A percentile compares a stretch with the other conserved stretches of the same genome.
Evolutionary conservation across 1,139 yeast species (phyloP).

Genomic region (Debaryomyces subglobosus): DNA sequence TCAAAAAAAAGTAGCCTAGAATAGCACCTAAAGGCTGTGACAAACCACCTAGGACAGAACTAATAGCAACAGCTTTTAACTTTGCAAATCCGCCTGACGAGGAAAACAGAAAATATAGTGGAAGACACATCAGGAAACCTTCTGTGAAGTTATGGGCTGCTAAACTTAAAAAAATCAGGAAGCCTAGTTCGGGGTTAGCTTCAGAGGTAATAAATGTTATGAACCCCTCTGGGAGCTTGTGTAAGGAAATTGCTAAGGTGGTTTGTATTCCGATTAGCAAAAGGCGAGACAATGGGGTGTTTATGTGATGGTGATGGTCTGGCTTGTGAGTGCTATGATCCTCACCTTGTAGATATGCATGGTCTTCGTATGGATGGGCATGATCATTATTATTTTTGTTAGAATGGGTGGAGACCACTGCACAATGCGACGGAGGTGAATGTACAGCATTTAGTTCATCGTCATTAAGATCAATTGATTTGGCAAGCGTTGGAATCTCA

Average conservation of each 20-base stretch:
- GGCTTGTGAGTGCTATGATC: slow-evolving; percentile 22
- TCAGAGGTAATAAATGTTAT: slow-evolving; percentile 79
- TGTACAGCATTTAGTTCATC: slow-evolving; percentile 1
- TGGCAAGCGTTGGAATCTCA: slow-evolving; percentile 33
- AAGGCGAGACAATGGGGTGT: slow-evolving; percentile 74
- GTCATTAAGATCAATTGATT: slow-evolving; percentile 1
- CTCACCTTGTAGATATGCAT: slow-evolving; percentile 8
- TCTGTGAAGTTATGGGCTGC: slow-evolving; percentile 92
- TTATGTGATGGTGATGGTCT: slow-evolving; percentile 79
- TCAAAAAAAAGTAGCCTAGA: slow-evolving; percentile 62
- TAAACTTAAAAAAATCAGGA: slow-evolving; percentile 79
- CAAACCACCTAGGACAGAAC: slow-evolving; percentile 74
- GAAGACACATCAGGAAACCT: slow-evolving; percentile 93
- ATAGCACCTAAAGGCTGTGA: slow-evolving; percentile 92
- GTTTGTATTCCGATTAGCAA: slow-evolving; percentile 90
- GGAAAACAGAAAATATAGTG: slow-evolving; percentile 70
- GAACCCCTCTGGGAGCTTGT: slow-evolving; percentile 94
- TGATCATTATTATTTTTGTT: slow-evolving; percentile 12
- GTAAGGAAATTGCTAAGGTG: slow-evolving; percentile 81
- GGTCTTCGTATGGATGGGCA: slow-evolving; percentile 10
- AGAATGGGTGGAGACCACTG: neutral
- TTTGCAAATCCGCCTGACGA: slow-evolving; percentile 40
- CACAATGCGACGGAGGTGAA: neutral
- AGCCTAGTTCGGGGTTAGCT: slow-evolving; percentile 73
- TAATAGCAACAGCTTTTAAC: slow-evolving; percentile 62